Base-by-base conservation (phyloP, 2,329 filamentous ascomycete genomes). In the Gnomoniopsis sp. region DNA sequence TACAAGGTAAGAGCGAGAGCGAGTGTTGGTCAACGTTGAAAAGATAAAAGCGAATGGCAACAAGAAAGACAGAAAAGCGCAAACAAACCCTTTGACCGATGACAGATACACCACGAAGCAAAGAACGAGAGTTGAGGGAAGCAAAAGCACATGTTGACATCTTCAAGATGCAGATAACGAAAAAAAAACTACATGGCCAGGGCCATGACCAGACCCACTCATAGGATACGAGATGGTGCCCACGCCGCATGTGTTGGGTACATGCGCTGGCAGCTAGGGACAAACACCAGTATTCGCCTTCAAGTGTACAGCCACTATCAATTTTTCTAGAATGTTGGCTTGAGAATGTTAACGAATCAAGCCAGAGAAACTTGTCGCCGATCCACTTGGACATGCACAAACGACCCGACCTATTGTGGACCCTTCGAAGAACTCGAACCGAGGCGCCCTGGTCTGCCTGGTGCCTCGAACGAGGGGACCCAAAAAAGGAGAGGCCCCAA, bases 21-120 rank as follows among this genome's bases (percentile, higher is more conserved):
- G 59, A 61, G 19, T 23, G 59, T 52, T 23, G 34, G 36, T 17
- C 22, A 38, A 47, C 19, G 43, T 30, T 46, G 14, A 19, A 17
- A 22, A 47, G 44, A 23, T 48, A 38, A 33, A 46, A 62, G 53
- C 60, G 57, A 62, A 53, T 57, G 60, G 59, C 57, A 53, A 44
- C 44, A 30, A 44, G 21, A 44, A 55, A 50, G 55, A 23, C 33
- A 61, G 58, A 62, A 60, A 52, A 57, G 57, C n/a, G 26, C 51
- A 52, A 33, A 52, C 23, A 49, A 38, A 36, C 47, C 49, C 33
- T 49, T 54, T 59, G 36, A 49, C 44, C 21, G 41, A 49, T 51
- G 44, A 38, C 51, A 33, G 48, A 41, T 19, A 47, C 54, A 50
- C 26, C 26, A 22, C 23, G n/a, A 19, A 17, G 46, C 49, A 22